Conservation (phyloP, 1,284 basidiomycete species). For the Apiotrichum sp. region DNA sequence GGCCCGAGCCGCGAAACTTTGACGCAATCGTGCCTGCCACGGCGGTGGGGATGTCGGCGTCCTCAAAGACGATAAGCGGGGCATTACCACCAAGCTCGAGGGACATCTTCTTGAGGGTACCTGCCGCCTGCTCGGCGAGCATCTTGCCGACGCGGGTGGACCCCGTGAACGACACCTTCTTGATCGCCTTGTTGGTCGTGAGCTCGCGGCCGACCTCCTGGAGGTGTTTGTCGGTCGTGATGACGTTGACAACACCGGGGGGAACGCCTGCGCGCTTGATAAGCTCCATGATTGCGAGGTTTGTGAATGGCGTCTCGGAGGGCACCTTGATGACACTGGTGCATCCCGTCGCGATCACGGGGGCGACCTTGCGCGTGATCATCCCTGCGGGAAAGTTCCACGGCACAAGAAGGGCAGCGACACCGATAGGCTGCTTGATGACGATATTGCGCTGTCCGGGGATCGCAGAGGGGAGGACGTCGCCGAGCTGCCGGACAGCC, state of each 20-base stretch:
- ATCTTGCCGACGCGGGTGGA: conserved; percentile 87
- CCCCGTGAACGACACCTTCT: conserved; percentile 86
- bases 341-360: conserved; percentile 83
- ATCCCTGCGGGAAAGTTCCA: conserved; percentile 82
- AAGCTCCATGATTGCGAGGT: conserved; percentile 66
- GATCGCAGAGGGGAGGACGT: conserved; percentile 74
- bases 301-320: conserved; percentile 90
- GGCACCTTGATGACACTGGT: conserved; percentile 94
- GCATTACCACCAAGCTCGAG: conserved; percentile 56
- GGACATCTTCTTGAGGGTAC: conserved; percentile 86
- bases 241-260: conserved; percentile 88
- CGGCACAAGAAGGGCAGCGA: conserved; percentile 47
- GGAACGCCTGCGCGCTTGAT: conserved; percentile 83
- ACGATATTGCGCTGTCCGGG: conserved; percentile 73
- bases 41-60: conserved; percentile 88
- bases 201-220: conserved; percentile 42
- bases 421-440: conserved; percentile 89
- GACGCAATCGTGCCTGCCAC: conserved; percentile 81
- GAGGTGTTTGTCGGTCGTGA: conserved; percentile 54
- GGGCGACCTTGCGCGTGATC: conserved; percentile 52
- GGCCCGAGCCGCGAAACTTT: conserved; percentile 90
- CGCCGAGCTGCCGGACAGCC: conserved; percentile 64
- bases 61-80: conserved; percentile 70
- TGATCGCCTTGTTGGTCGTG: conserved; percentile 38
- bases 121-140: conserved; percentile 72